phyloP scores from a whole-genome alignment of 2,329 filamentous ascomycete genomes.

The Bipolaris sorokiniana region DNA sequence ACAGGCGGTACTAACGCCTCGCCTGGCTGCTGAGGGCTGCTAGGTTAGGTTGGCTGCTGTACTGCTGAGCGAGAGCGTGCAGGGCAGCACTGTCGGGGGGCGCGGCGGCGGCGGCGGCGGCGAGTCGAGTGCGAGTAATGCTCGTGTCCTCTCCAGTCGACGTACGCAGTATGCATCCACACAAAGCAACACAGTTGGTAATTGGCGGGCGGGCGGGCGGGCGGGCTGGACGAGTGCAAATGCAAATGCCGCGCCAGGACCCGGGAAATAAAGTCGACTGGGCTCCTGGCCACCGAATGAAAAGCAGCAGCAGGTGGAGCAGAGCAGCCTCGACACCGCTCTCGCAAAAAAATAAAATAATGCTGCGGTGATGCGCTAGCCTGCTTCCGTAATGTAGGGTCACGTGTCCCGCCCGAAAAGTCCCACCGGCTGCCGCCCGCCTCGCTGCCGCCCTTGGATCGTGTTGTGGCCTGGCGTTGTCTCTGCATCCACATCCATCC shows the following conservation, averaged over 20 bases:
- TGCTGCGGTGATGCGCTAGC: not conserved
- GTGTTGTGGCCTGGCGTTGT: no score
- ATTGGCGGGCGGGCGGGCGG: not conserved
- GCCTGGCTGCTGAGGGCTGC: not conserved
- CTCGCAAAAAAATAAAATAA: conserved; percentile 4
- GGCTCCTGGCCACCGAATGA: not conserved
- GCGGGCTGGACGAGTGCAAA: no score
- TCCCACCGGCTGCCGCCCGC: conserved; percentile 9
- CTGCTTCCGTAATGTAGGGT: not conserved
- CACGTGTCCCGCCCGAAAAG: conserved; percentile 4
- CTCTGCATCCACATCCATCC: conserved; percentile 7
- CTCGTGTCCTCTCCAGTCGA: no score
- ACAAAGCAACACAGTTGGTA: not conserved
- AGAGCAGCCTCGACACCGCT: conserved; percentile 1
- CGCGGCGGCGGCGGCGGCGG: not conserved
- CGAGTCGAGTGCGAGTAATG: not conserved
- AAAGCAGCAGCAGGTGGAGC: conserved; percentile 6
- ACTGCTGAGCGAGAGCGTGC: not conserved
- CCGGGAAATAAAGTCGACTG: not conserved
- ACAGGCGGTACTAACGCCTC: conserved; percentile 2
- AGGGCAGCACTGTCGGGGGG: not conserved
- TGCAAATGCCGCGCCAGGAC: not conserved
- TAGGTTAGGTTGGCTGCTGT: not conserved
- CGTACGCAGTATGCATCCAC: no score
- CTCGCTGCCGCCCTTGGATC: conserved; percentile 4